Conservation (phyloP, 73 alveolate species). For the Tetrahymena elliotti region DNA sequence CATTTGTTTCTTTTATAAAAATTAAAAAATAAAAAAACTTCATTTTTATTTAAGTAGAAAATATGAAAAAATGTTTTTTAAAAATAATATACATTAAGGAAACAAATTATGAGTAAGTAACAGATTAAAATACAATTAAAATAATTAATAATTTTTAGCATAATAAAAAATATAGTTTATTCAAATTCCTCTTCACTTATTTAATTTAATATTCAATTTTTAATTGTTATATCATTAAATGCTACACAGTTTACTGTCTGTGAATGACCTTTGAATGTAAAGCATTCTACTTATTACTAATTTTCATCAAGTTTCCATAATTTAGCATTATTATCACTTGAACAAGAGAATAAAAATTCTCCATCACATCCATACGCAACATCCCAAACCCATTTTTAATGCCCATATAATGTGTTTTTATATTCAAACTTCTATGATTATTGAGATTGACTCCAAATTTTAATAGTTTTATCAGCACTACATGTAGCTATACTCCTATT, state of each 20-base stretch:
- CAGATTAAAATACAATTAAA: too few relatives aligned
- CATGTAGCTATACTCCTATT: conserved; percentile 15
- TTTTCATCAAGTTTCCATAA: conserved; percentile 15
- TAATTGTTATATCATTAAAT: conserved; percentile 20
- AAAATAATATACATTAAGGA: too few relatives aligned
- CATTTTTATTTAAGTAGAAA: too few relatives aligned
- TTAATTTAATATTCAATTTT: background rate
- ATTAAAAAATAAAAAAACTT: too few relatives aligned
- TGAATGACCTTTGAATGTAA: conserved; percentile 14
- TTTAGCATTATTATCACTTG: conserved; percentile 19
- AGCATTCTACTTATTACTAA: background rate
- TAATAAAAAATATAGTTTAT: too few relatives aligned
- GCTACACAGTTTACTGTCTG: conserved; percentile 12
- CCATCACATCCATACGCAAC: conserved; percentile 34
- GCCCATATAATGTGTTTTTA: background rate
- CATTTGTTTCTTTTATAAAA: too few relatives aligned
- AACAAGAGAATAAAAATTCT: conserved; percentile 6
- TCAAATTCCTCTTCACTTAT: background rate
- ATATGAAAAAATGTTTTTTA: too few relatives aligned
- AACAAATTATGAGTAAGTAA: too few relatives aligned
- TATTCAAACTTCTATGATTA: background rate
- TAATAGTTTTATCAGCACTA: conserved; percentile 23
- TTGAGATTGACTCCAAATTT: conserved; percentile 11
- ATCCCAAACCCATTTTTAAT: conserved; percentile 35
- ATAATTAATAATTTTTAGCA: too few relatives aligned